phyloP scores from a whole-genome alignment of 2,329 filamentous ascomycete species.

The Claviceps quebecensis region DNA sequence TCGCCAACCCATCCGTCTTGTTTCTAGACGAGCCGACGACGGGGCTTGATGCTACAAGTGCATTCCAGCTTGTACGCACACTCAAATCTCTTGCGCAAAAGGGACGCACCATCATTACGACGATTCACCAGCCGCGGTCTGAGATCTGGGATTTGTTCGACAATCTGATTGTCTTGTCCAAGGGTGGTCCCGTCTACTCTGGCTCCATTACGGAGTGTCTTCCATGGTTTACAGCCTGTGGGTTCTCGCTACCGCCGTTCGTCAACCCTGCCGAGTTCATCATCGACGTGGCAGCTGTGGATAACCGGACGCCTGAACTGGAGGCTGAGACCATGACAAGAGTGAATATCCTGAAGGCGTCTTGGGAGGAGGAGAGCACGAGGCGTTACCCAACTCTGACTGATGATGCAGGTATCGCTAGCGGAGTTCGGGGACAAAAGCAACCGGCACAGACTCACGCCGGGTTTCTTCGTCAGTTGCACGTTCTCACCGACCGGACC shows the following conservation, averaged over 20 bases:
- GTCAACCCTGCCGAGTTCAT: constrained; percentile 68
- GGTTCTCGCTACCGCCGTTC: constrained; percentile 51
- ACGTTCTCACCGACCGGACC: constrained; percentile 53
- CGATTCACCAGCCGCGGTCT: constrained; percentile 64
- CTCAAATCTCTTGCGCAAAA: constrained; percentile 53
- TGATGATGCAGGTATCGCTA: constrained; percentile 1
- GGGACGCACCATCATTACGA: constrained; percentile 57
- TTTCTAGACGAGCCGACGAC: constrained; percentile 73
- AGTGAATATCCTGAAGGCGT: constrained; percentile 44
- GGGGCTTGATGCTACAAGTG: constrained; percentile 62
- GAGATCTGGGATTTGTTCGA: constrained; percentile 73
- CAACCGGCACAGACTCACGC: constrained; percentile 28
- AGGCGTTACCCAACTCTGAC: constrained; percentile 13
- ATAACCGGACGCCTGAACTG: constrained; percentile 53
- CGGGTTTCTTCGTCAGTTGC: constrained; percentile 46
- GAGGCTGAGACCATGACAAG: constrained; percentile 45
- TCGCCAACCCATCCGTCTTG: constrained; percentile 65
- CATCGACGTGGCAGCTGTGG: constrained; percentile 60
- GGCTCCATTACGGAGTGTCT: constrained; percentile 44
- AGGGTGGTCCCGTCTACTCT: constrained; percentile 54
- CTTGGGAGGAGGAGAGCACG: constrained; percentile 37
- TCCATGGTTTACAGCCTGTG: constrained; percentile 47
- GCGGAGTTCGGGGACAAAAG: constrained; percentile 7
- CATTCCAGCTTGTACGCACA: constrained; percentile 58
- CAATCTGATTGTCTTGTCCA: constrained; percentile 53